Evolutionary conservation across 768 basidiomycete species (phyloP).

Genomic region (Multifurca ochricompacta): DNA sequence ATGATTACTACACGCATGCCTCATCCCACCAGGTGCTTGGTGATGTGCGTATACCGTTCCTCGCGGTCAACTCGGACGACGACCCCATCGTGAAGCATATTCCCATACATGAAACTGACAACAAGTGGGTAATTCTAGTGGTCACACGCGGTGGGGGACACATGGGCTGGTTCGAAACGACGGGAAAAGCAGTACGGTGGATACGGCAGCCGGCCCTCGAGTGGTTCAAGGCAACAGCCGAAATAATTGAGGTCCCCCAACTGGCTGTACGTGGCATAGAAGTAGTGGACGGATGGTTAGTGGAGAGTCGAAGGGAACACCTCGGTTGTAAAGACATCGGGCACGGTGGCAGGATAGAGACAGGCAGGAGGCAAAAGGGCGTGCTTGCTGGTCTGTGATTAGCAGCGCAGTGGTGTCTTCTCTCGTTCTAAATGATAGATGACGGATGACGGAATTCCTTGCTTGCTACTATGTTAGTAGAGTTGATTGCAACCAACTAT

Average conservation of each 20-base stretch:
- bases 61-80: constrained; percentile 73
- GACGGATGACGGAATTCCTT: not conserved
- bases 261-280: constrained; percentile 31
- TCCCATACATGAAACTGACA: constrained; percentile 48
- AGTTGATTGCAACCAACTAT: too few relatives aligned
- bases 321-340: constrained; percentile 55
- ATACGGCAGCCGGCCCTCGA: constrained; percentile 64
- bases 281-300: constrained; percentile 45
- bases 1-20: constrained; percentile 43
- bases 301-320: constrained; percentile 47
- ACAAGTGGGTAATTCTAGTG: constrained; percentile 50
- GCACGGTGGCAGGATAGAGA: constrained; percentile 34
- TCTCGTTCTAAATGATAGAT: not conserved
- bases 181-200: constrained; percentile 44
- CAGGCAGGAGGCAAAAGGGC: not conserved
- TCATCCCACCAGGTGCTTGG: constrained; percentile 57
- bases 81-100: constrained; percentile 70
- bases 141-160: constrained; percentile 70
- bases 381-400: constrained; percentile 6
- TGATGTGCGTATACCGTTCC: constrained; percentile 61
- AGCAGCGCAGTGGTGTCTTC: not conserved
- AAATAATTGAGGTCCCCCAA: constrained; percentile 38
- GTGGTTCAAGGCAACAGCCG: constrained; percentile 57
- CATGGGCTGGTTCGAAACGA: constrained; percentile 74
- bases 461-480: not conserved